phyloP scores from a whole-genome alignment of 768 basidiomycete genomes.

The Calocera cornea region DNA sequence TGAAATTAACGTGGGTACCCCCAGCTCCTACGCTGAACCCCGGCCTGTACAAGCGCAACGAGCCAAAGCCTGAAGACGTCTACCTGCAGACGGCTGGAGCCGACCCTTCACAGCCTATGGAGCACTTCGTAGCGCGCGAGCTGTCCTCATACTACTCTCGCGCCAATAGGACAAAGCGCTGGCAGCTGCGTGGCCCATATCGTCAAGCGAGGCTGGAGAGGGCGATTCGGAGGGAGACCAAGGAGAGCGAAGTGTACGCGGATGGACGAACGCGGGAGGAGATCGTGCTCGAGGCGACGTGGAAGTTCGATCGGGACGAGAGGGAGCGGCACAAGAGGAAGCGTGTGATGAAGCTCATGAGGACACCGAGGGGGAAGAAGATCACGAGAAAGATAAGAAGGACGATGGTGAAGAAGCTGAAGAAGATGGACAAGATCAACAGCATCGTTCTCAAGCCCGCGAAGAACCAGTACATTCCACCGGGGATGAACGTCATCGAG shows the following conservation, averaged over 20 bases:
- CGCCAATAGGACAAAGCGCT: constrained; percentile 67
- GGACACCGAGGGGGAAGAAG: constrained; percentile 30
- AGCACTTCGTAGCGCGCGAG: constrained; percentile 51
- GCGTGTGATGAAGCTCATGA: constrained; percentile 25
- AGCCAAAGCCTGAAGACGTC: constrained; percentile 20
- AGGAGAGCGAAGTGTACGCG: constrained; percentile 30
- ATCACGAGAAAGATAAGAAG: constrained; percentile 36
- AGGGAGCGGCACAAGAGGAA: constrained; percentile 45
- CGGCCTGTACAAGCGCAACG: constrained; percentile 34
- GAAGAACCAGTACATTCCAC: constrained; percentile 48
- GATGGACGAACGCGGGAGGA: constrained; percentile 48
- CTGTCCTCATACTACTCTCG: constrained; percentile 71
- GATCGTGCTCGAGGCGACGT: constrained; percentile 59
- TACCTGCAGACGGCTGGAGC: constrained; percentile 17
- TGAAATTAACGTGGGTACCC: constrained; percentile 56
- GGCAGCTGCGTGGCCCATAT: constrained; percentile 43
- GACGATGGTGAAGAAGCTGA: constrained; percentile 17
- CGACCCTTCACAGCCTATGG: constrained; percentile 45
- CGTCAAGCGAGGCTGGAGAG: constrained; percentile 39
- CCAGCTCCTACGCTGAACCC: constrained; percentile 40
- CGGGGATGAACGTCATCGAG: not conserved
- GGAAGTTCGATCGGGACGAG: constrained; percentile 53
- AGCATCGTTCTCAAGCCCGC: constrained; percentile 40
- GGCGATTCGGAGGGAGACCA: constrained; percentile 32
- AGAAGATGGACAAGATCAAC: constrained; percentile 37